Percentiles rank a stretch among this genome's conserved stretches.
These are phyloP conservation scores for Sanguinoderma infundibulare DNA, from an alignment of 1,284 basidiomycete species.

Conservation along the genomic window DNA sequence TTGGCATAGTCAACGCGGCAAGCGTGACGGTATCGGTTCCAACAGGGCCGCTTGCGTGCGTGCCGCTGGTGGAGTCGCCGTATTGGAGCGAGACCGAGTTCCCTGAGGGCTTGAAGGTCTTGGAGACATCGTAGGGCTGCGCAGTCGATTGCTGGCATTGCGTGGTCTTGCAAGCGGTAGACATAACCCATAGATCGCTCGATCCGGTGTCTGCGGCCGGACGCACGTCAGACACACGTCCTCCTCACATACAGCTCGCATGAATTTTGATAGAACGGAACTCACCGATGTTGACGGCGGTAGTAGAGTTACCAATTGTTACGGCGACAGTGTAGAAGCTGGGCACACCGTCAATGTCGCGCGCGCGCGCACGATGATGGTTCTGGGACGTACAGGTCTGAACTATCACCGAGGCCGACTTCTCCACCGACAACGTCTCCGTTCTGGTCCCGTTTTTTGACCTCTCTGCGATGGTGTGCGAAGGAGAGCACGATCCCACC, in stretches of 20 bases:
- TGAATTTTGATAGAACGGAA: background rate
- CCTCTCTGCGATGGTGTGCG: slow-evolving; percentile 1
- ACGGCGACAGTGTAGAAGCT: slow-evolving; percentile 37
- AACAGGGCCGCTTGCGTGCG: slow-evolving; percentile 41
- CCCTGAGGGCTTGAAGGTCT: slow-evolving; percentile 34
- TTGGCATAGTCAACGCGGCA: slow-evolving; percentile 40
- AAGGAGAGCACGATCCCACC: slow-evolving; percentile 21
- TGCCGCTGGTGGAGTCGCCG: slow-evolving; percentile 44
- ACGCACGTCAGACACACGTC: background rate
- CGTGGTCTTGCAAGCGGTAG: slow-evolving; percentile 28
- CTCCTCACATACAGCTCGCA: background rate
- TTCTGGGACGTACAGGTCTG: slow-evolving; percentile 32
- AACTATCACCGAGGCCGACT: slow-evolving; percentile 32
- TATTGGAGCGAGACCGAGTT: slow-evolving; percentile 35
- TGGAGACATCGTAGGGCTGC: slow-evolving; percentile 29
- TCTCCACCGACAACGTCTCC: slow-evolving; percentile 25
- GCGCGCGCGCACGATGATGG: background rate
- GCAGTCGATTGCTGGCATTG: slow-evolving; percentile 28
- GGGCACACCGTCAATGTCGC: background rate
- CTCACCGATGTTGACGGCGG: slow-evolving; percentile 35
- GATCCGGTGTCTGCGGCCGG: slow-evolving; percentile 36
- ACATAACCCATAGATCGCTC: slow-evolving; percentile 39
- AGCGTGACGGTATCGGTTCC: slow-evolving; percentile 40
- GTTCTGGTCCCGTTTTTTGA: slow-evolving; percentile 6
- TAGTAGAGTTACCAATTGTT: slow-evolving; percentile 33